Base-by-base conservation (phyloP, 2,329 filamentous ascomycete species). In the Talaromyces sp. region DNA sequence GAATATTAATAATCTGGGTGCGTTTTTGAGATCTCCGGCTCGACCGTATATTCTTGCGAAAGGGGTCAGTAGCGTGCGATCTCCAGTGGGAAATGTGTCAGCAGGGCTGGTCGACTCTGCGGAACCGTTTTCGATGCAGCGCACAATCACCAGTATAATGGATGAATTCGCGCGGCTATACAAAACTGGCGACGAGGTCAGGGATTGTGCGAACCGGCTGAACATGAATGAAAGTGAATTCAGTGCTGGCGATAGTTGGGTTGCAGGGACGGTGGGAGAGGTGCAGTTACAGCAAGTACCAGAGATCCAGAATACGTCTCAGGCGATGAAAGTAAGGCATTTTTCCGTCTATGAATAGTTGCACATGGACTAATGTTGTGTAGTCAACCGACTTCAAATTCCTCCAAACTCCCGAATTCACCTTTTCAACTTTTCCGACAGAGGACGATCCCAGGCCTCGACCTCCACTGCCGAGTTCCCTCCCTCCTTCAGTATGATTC, bases 51-150 rank as follows among this genome's bases (percentile, higher is more conserved):
- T 98, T 72, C 87, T 87, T 67, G 91, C 92, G 0, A 88, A 90
- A 66, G 95, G 95, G 0, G 93, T 97, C 0, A 92, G 95, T 71
- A 98, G 94, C 74, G 93, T 98, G 50, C 88, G 91, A 67, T 96
- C 92, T 57, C 87, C 88, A 0, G 89, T 98, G 11, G 84, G 86
- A 8, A 99, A 98, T 77, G 87, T 96, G 1, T 85, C 87, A 3
- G 75, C 92, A 0, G 79, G 74, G 14, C 78, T 83, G 43, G 71
- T 75, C 16, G 72, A 77, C 41, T 84, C 84, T 50, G 77, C 81
- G 58, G 63, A 70, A 22, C 72, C 73, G 1, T 81, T 87, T 41
- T 82, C 83, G 64, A 78, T 80, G 50, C 77, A 84, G 54, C 75
- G 76, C 45, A 74, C 78, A 39, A 80, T 84, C 62, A 76, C 77